Conservation (phyloP, 768 basidiomycete species). For the Calocera cornea region DNA sequence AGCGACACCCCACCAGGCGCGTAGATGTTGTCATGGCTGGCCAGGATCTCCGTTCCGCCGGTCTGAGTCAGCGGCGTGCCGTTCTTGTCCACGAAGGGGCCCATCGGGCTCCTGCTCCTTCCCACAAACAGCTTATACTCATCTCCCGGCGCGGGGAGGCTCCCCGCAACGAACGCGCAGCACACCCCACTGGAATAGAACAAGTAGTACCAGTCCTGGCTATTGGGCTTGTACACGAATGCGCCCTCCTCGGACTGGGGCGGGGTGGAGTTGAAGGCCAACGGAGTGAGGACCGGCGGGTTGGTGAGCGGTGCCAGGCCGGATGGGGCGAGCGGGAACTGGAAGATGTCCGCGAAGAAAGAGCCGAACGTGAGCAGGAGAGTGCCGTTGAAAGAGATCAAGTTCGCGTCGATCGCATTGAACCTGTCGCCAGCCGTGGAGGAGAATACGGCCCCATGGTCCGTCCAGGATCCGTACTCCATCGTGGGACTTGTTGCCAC, state of each 20-base stretch:
- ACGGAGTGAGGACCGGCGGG: slow-evolving; percentile 15
- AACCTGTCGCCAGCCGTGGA: slow-evolving; percentile 12
- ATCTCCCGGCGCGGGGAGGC: not conserved
- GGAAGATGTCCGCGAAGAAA: slow-evolving; percentile 13
- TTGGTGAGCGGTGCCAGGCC: slow-evolving; percentile 5
- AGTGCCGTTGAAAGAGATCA: slow-evolving; percentile 14
- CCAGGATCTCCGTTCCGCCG: slow-evolving; percentile 20
- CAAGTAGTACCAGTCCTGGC: not conserved
- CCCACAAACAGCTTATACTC: slow-evolving; percentile 19
- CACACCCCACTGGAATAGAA: slow-evolving; percentile 7
- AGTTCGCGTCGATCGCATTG: slow-evolving; percentile 17
- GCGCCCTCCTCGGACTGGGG: slow-evolving; percentile 5
- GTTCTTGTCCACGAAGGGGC: slow-evolving; percentile 13
- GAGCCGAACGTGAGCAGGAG: slow-evolving; percentile 17
- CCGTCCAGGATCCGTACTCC: slow-evolving; percentile 17
- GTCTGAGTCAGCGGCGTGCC: slow-evolving; percentile 11
- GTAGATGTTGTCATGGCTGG: slow-evolving; percentile 22
- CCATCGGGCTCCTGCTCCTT: slow-evolving; percentile 14
- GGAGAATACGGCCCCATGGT: slow-evolving; percentile 17
- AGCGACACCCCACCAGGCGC: slow-evolving; percentile 18
- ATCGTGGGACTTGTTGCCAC: slow-evolving; percentile 18
- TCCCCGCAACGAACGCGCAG: not conserved
- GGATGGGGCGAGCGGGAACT: slow-evolving; percentile 15
- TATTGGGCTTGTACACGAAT: slow-evolving; percentile 5
- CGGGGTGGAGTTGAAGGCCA: not conserved